A percentile compares a stretch with the other conserved stretches of the same genome.
Evolutionary conservation across 2,329 filamentous ascomycete species (phyloP).

Genomic region (Alternaria sp.): DNA sequence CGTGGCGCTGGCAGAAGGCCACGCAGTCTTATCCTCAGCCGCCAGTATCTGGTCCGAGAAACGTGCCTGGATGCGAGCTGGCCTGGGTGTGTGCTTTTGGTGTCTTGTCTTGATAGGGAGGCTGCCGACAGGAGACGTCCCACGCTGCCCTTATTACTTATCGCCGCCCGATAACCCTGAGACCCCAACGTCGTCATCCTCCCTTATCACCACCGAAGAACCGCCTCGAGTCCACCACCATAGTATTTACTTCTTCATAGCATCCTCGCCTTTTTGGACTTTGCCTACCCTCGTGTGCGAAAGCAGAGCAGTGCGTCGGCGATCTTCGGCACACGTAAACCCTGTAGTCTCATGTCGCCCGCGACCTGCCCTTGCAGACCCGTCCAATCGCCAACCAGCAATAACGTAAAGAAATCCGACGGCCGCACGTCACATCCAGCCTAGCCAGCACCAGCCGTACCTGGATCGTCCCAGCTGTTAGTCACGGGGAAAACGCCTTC

Average conservation of each 20-base stretch:
- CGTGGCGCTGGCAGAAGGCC: neutral
- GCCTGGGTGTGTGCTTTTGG: slow-evolving; percentile 11
- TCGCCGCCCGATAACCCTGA: slow-evolving; percentile 24
- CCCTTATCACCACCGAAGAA: slow-evolving; percentile 6
- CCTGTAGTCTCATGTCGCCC: slow-evolving; percentile 39
- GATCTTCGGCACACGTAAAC: slow-evolving; percentile 20
- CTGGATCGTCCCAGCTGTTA: slow-evolving; percentile 20
- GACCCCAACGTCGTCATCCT: slow-evolving; percentile 4
- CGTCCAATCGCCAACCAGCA: slow-evolving; percentile 43
- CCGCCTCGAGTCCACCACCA: neutral
- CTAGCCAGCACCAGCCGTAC: slow-evolving; percentile 23
- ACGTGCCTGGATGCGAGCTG: slow-evolving; percentile 15
- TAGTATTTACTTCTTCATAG: neutral
- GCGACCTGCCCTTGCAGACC: slow-evolving; percentile 24
- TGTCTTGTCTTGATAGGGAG: slow-evolving; percentile 6
- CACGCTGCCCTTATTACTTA: slow-evolving; percentile 29
- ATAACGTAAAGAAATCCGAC: slow-evolving; percentile 46
- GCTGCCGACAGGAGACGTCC: slow-evolving; percentile 11
- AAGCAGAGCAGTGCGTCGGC: slow-evolving; percentile 8
- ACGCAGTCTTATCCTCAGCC: slow-evolving; percentile 5
- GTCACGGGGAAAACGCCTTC: slow-evolving; percentile 37
- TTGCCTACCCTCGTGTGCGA: neutral
- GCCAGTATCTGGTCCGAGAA: slow-evolving; percentile 7
- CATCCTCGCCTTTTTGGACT: neutral
- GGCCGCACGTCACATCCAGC: slow-evolving; percentile 37